phyloP scores from a whole-genome alignment of 2,329 filamentous ascomycete genomes.

The Septoria petroselini region DNA sequence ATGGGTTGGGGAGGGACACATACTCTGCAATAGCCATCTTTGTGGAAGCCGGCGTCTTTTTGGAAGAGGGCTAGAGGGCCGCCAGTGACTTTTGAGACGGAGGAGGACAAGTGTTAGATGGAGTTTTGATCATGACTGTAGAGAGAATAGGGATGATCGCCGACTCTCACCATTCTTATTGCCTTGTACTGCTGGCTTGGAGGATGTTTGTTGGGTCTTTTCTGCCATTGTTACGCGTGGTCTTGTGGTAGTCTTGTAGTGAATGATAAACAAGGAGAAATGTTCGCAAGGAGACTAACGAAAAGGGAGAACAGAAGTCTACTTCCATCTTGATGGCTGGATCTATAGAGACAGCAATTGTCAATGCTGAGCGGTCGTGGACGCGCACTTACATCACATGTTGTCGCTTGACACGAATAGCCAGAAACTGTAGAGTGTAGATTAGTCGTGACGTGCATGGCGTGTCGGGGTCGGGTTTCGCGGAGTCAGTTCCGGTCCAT shows the following conservation, averaged over 20 bases:
- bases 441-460: too few relatives aligned
- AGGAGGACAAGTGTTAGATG: not conserved
- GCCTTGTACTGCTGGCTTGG: not conserved
- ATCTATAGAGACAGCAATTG: not conserved
- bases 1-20: too few relatives aligned
- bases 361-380: not conserved
- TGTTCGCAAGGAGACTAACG: too few relatives aligned
- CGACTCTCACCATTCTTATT: not conserved
- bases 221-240: not conserved
- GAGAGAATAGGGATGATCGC: too few relatives aligned
- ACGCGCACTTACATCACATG: not conserved
- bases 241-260: not conserved
- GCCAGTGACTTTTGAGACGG: conserved; percentile 16
- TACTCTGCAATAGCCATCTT: conserved; percentile 23
- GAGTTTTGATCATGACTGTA: too few relatives aligned
- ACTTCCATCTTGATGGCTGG: not conserved
- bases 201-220: not conserved
- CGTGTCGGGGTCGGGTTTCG: too few relatives aligned
- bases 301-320: not conserved
- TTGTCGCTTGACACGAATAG: too few relatives aligned
- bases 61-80: conserved; percentile 18
- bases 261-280: too few relatives aligned
- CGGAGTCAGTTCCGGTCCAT: too few relatives aligned
- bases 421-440: too few relatives aligned
- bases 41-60: conserved; percentile 19